Evolutionary conservation across 805 yeast genomes (phyloP).

Genomic region (Helenozyma rhizophorensis): DNA sequence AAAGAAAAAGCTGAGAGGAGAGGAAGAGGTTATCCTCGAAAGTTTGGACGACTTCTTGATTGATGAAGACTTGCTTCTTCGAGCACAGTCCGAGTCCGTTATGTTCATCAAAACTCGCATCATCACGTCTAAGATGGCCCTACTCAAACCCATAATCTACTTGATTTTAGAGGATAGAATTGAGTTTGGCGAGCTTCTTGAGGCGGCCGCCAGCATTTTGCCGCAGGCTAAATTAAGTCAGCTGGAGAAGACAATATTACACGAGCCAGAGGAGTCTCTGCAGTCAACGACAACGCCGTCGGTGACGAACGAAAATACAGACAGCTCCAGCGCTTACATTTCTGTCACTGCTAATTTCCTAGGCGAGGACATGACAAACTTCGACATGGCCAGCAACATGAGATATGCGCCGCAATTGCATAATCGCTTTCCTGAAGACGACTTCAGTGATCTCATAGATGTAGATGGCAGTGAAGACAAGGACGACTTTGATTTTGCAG

Average conservation of each 20-base stretch:
- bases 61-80: constrained; percentile 29
- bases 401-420: constrained; percentile 26
- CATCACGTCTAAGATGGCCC: constrained; percentile 26
- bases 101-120: constrained; percentile 38
- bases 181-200: constrained; percentile 21
- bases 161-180: constrained; percentile 28
- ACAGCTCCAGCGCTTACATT: neutral
- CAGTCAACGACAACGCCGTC: neutral
- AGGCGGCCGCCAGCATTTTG: constrained; percentile 17
- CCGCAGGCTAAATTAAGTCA: neutral
- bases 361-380: constrained; percentile 1
- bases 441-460: constrained; percentile 25
- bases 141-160: constrained; percentile 33
- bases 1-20: constrained; percentile 7
- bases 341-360: constrained; percentile 1
- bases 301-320: neutral
- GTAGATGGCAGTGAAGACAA: constrained; percentile 10
- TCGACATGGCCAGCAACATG: constrained; percentile 13
- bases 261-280: constrained; percentile 1
- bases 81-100: constrained; percentile 33
- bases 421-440: constrained; percentile 27
- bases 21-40: constrained; percentile 16
- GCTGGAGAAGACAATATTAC: neutral
- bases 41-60: constrained; percentile 30
- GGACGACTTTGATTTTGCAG: constrained; percentile 10